A percentile compares a stretch with the other conserved stretches of the same genome.
Conservation (phyloP, 192 early-diverging fungal genomes). For the Coemansia furcata region DNA sequence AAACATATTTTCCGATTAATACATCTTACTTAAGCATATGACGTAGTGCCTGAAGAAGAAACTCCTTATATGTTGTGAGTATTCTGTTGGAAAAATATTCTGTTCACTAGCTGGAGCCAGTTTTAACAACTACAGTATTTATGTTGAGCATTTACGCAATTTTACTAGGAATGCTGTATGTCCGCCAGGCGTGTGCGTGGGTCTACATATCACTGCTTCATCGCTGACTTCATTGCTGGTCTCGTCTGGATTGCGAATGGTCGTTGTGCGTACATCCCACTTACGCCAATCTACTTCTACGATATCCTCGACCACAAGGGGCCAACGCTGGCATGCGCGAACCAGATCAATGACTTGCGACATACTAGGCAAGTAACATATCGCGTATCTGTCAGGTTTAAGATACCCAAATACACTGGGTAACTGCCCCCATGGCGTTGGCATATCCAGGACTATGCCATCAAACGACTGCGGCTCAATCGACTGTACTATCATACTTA, state of each 20-base stretch:
- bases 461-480: constrained; percentile 14
- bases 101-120: neutral
- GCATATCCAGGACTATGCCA: constrained; percentile 43
- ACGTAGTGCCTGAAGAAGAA: too few relatives aligned
- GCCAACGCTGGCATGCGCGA: constrained; percentile 10
- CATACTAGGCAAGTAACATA: constrained; percentile 49
- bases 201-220: constrained; percentile 53
- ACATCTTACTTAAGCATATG: too few relatives aligned
- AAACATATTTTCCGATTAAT: too few relatives aligned
- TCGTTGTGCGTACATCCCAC: constrained; percentile 39
- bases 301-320: constrained; percentile 39
- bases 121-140: constrained; percentile 1
- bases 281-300: constrained; percentile 42
- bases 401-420: constrained; percentile 18
- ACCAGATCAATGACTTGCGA: constrained; percentile 49
- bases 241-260: constrained; percentile 17
- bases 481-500: neutral
- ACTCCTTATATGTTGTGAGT: too few relatives aligned
- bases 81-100: too few relatives aligned
- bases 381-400: constrained; percentile 27
- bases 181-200: constrained; percentile 49
- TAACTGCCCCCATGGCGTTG: constrained; percentile 45
- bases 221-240: constrained; percentile 11
- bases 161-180: constrained; percentile 60
- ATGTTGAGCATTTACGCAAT: constrained; percentile 36